Evolutionary conservation across 2,329 filamentous ascomycete genomes (phyloP).

Genomic region (Pestalotiopsis sp.): DNA sequence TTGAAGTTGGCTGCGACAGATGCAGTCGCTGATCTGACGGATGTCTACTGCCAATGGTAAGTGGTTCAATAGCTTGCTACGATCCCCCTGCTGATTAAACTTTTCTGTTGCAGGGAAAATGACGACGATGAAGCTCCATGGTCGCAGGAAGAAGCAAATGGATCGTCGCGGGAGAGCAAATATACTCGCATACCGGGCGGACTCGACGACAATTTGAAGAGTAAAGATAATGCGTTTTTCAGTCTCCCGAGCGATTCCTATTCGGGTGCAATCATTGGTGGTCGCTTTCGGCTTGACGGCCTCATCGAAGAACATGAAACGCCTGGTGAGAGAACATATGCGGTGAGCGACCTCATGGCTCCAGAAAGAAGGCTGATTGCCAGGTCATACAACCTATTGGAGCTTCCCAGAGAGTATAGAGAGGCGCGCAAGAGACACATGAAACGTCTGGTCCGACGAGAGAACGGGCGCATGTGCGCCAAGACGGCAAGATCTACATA

Average conservation of each 20-base stretch:
- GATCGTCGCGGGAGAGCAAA: too few species aligned
- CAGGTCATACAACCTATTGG: background rate
- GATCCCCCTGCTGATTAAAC: background rate
- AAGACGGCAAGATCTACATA: background rate
- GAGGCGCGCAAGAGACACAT: background rate
- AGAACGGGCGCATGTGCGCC: background rate
- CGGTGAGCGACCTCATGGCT: background rate
- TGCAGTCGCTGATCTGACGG: background rate
- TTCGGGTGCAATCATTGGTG: background rate
- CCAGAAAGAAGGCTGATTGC: background rate
- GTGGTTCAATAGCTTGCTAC: background rate
- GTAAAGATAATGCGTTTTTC: background rate
- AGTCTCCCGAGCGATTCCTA: background rate
- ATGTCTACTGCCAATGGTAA: background rate
- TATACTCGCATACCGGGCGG: too few species aligned
- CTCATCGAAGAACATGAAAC: background rate
- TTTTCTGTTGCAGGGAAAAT: background rate
- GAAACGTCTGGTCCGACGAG: background rate
- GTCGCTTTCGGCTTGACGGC: background rate
- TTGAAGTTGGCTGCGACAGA: background rate
- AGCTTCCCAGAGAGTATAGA: background rate
- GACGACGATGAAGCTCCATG: background rate
- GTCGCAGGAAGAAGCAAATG: too few species aligned
- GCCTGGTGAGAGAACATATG: background rate
- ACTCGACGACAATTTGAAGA: background rate